Evolutionary conservation across 495 filamentous ascomycete genomes (phyloP).

Genomic region (Lasiosphaeris hirsuta): DNA sequence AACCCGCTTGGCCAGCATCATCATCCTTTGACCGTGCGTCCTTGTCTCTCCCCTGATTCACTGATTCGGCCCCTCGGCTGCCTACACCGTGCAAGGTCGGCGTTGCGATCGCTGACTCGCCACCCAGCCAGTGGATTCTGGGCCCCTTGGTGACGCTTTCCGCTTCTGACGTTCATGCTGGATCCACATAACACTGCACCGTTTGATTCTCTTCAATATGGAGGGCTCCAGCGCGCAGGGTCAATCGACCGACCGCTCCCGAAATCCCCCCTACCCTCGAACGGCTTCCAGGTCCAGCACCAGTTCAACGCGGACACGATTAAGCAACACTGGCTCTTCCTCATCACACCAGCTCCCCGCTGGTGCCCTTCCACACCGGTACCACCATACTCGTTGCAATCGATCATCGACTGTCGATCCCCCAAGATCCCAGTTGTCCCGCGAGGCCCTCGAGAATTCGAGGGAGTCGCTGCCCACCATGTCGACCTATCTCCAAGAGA

Average conservation of each 20-base stretch:
- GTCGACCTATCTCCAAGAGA: constrained; percentile 50
- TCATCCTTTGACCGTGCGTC: background rate
- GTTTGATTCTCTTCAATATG: constrained; percentile 26
- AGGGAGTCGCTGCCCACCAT: constrained; percentile 27
- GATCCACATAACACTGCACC: constrained; percentile 9
- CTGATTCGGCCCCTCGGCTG: constrained; percentile 10
- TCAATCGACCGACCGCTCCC: constrained; percentile 20
- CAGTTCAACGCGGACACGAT: constrained; percentile 38
- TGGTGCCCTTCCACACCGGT: constrained; percentile 21
- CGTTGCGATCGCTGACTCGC: background rate
- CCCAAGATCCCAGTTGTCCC: constrained; percentile 30
- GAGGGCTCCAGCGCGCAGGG: constrained; percentile 14
- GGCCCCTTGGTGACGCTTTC: constrained; percentile 6
- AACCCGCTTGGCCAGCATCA: background rate
- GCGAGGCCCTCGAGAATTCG: constrained; percentile 30
- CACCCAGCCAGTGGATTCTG: background rate
- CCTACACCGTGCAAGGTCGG: constrained; percentile 2
- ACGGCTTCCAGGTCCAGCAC: constrained; percentile 41
- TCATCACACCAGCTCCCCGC: constrained; percentile 26
- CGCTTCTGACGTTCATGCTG: constrained; percentile 14
- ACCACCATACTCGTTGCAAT: constrained; percentile 27
- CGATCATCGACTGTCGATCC: constrained; percentile 18
- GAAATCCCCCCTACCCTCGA: constrained; percentile 33
- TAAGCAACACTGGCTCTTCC: constrained; percentile 39
- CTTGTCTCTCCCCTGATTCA: background rate